phyloP scores from a whole-genome alignment of 805 yeast species.

The Kluyveromyces aestuarii region DNA sequence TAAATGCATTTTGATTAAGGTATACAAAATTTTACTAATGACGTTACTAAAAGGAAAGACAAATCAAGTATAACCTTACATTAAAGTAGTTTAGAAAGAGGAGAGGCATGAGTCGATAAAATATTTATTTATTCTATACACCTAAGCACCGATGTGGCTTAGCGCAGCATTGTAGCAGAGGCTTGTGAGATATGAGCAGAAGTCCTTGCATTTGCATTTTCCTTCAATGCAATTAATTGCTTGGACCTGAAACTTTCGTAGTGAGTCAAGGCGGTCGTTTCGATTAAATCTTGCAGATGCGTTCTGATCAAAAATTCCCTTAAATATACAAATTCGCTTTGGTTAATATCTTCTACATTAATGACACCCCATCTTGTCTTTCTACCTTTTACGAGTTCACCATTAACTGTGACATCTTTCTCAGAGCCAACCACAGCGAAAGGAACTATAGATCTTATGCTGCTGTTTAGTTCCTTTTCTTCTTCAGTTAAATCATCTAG shows the following conservation, averaged over 20 bases:
- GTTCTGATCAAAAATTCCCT: conserved; percentile 93
- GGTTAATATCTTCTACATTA: conserved; percentile 87
- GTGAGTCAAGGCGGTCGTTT: conserved; percentile 78
- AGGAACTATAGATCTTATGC: conserved; percentile 72
- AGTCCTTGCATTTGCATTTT: conserved; percentile 50
- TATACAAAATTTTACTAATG: too few species aligned
- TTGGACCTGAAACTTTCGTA: conserved; percentile 90
- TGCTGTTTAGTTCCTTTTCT: conserved; percentile 63
- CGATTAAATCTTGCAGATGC: conserved; percentile 91
- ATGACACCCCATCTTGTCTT: conserved; percentile 90
- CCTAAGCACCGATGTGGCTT: too few species aligned
- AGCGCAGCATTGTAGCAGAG: conserved; percentile 15
- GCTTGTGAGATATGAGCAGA: conserved; percentile 27
- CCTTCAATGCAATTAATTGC: conserved; percentile 89
- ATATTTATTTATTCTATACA: too few species aligned
- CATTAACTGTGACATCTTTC: conserved; percentile 62
- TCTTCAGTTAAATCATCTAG: conserved; percentile 58
- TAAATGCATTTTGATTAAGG: too few species aligned
- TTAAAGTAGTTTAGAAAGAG: too few species aligned
- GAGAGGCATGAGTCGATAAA: too few species aligned
- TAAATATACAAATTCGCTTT: conserved; percentile 91
- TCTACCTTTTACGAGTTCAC: conserved; percentile 80
- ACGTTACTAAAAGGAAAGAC: too few species aligned
- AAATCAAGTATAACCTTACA: too few species aligned
- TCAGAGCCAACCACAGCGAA: conserved; percentile 94